phyloP scores from a whole-genome alignment of 164 flowering plant species.

The Berberis thunbergii region DNA sequence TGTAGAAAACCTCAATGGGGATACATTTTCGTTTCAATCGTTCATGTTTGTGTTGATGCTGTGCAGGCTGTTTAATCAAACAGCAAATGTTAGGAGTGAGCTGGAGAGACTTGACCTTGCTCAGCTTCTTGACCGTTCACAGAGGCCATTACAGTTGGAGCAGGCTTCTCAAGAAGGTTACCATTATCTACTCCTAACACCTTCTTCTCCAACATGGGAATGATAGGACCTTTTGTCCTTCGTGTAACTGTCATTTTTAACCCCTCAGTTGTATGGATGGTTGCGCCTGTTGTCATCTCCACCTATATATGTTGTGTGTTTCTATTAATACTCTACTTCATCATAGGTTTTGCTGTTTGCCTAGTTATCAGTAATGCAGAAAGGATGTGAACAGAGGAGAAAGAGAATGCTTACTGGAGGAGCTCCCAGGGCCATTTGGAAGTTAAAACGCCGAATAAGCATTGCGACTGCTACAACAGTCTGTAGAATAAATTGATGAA shows the following conservation, averaged over 20 bases:
- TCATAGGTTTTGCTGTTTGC: neutral
- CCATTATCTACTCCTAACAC: constrained; percentile 19
- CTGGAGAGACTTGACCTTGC: constrained; percentile 10
- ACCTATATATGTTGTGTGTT: constrained; percentile 41
- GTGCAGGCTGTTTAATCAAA: neutral
- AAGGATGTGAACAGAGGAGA: neutral
- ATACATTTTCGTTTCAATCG: neutral
- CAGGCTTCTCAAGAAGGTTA: constrained; percentile 6
- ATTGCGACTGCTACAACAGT: constrained; percentile 74
- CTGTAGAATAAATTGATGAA: constrained; percentile 28
- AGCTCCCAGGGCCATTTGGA: constrained; percentile 82
- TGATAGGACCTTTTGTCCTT: constrained; percentile 47
- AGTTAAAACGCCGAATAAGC: constrained; percentile 79
- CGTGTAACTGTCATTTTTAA: constrained; percentile 75
- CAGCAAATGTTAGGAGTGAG: constrained; percentile 6
- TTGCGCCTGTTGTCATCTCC: constrained; percentile 89
- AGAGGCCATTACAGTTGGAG: constrained; percentile 14
- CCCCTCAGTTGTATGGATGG: constrained; percentile 93
- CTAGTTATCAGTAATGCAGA: neutral
- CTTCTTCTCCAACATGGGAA: constrained; percentile 44
- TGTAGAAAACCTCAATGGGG: neutral
- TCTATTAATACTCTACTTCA: neutral
- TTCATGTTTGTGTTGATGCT: neutral
- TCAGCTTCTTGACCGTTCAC: constrained; percentile 4
- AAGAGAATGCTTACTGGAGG: constrained; percentile 54